Conservation (phyloP, 306 rosid genomes). For the Hippophae gyantsensis region DNA sequence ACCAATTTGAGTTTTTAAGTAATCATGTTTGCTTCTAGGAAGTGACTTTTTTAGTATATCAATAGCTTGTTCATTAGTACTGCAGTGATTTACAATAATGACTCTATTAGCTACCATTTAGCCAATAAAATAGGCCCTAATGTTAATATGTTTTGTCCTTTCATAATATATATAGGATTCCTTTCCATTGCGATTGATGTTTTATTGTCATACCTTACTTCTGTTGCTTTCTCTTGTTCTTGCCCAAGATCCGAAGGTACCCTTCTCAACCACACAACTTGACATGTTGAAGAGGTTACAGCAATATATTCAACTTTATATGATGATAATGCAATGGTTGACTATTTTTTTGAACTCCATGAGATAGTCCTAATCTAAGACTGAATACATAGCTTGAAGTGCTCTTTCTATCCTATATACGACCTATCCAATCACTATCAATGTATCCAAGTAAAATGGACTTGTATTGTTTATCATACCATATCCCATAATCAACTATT, state of each 20-base stretch:
- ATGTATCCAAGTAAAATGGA: not conserved
- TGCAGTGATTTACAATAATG: not conserved
- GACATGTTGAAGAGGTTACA: not conserved
- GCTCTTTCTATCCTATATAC: not conserved
- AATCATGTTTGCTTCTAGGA: no score
- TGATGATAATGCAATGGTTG: no score
- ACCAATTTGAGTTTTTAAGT: no score
- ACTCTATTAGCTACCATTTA: not conserved
- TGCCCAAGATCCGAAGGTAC: not conserved
- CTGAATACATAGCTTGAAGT: not conserved
- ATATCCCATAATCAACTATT: not conserved
- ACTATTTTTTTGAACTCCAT: not conserved
- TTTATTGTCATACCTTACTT: not conserved
- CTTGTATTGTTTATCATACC: not conserved
- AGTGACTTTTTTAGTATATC: no score
- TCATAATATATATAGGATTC: not conserved
- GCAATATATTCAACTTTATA: not conserved
- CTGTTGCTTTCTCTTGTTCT: no score
- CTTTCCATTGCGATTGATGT: not conserved
- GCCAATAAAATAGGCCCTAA: not conserved
- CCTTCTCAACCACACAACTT: not conserved
- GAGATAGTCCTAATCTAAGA: not conserved
- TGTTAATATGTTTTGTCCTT: conserved; percentile 4
- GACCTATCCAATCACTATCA: not conserved
- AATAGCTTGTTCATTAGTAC: not conserved